Evolutionary conservation across 306 rosid genomes (phyloP).

Genomic region (Prunus padus): DNA sequence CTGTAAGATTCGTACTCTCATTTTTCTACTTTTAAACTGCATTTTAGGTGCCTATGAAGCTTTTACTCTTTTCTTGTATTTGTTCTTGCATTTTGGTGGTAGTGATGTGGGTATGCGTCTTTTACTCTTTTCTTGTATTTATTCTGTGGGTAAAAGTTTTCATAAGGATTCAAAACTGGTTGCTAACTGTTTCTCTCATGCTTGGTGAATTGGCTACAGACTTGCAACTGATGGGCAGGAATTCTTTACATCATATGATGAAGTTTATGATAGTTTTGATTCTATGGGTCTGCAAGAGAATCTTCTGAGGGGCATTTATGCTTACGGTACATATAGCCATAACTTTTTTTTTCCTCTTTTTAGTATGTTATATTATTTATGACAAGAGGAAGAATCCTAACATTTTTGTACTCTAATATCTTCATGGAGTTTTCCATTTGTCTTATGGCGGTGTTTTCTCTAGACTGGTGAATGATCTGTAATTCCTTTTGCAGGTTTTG

Average conservation of each 20-base stretch:
- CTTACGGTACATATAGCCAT: constrained; percentile 43
- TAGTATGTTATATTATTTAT: not conserved
- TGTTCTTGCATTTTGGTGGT: not conserved
- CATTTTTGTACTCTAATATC: not conserved
- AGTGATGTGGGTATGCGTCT: not conserved
- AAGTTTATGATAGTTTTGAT: constrained; percentile 69
- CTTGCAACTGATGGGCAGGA: constrained; percentile 67
- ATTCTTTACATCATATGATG: constrained; percentile 62
- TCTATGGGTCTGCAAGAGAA: constrained; percentile 78
- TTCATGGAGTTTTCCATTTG: not conserved
- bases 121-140: not conserved
- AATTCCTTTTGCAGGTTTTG: constrained; percentile 51
- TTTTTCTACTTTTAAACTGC: not conserved
- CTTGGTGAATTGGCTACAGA: constrained; percentile 33
- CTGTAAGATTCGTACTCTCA: constrained; percentile 40
- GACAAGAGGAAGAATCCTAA: not conserved
- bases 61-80: not conserved
- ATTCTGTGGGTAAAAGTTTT: not conserved
- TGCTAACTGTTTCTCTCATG: constrained; percentile 18
- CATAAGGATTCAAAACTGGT: not conserved
- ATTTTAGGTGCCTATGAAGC: not conserved
- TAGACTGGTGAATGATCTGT: not conserved
- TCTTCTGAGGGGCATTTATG: constrained; percentile 76
- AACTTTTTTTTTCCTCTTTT: not conserved
- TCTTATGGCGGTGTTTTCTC: not conserved